phyloP scores from a whole-genome alignment of 2,329 filamentous ascomycete species.

The Colletotrichum cereale region DNA sequence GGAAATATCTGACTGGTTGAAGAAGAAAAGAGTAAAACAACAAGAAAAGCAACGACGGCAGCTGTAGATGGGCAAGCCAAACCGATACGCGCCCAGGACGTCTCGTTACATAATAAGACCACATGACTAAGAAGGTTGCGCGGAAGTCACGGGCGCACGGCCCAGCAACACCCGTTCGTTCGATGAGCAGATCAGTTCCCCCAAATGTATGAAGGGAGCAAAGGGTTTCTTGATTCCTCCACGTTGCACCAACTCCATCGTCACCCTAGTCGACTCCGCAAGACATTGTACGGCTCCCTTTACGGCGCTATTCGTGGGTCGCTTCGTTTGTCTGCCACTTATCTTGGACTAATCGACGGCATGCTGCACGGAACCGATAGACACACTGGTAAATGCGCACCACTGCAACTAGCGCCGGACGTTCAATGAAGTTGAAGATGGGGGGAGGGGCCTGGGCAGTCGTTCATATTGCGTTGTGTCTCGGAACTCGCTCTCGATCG shows the following conservation, averaged over 20 bases:
- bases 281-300: constrained; percentile 4
- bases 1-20: not conserved
- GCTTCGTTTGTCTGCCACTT: constrained; percentile 17
- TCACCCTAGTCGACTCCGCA: constrained; percentile 11
- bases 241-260: constrained; percentile 24
- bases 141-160: too few relatives aligned
- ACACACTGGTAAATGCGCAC: not conserved
- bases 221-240: too few relatives aligned
- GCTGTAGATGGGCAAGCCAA: not conserved
- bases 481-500: not conserved
- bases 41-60: constrained; percentile 1
- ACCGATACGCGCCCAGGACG: not conserved
- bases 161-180: not conserved
- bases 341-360: constrained; percentile 9
- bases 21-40: not conserved
- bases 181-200: too few relatives aligned
- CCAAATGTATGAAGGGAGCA: too few relatives aligned
- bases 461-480: not conserved
- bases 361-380: constrained; percentile 14
- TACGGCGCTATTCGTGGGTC: constrained; percentile 5
- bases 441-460: constrained; percentile 9
- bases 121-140: not conserved
- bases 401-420: constrained; percentile 19
- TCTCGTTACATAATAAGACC: too few relatives aligned
- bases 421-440: constrained; percentile 11